Evolutionary conservation across 2,329 filamentous ascomycete genomes (phyloP).

Genomic region (Ascosphaera pollenicola): DNA sequence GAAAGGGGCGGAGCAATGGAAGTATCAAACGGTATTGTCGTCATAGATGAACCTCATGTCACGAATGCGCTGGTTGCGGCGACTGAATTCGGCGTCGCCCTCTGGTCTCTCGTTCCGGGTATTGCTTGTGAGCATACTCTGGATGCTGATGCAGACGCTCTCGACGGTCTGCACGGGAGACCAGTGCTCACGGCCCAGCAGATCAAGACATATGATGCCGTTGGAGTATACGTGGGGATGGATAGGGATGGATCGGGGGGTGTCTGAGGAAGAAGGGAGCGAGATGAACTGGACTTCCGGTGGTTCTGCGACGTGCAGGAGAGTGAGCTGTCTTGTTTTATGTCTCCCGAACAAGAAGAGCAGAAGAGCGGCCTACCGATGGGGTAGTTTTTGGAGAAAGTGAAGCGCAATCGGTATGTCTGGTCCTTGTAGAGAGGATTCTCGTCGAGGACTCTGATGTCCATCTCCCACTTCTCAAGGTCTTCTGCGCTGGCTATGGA

Average conservation of each 20-base stretch:
- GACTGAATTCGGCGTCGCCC: slow-evolving; percentile 76
- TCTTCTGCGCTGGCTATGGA: slow-evolving; percentile 59
- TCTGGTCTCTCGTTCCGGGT: slow-evolving; percentile 74
- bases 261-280: slow-evolving; percentile 20
- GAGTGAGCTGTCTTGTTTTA: background rate
- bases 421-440: slow-evolving; percentile 75
- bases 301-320: slow-evolving; percentile 39
- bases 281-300: slow-evolving; percentile 82
- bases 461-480: slow-evolving; percentile 76
- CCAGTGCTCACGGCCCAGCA: slow-evolving; percentile 76
- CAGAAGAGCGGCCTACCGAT: slow-evolving; percentile 43
- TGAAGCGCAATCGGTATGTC: slow-evolving; percentile 68
- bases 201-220: slow-evolving; percentile 92
- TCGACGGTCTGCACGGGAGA: slow-evolving; percentile 93
- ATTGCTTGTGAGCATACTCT: slow-evolving; percentile 96
- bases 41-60: slow-evolving; percentile 93
- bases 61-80: slow-evolving; percentile 55
- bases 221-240: slow-evolving; percentile 98
- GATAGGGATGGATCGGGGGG: slow-evolving; percentile 50
- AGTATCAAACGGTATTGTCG: slow-evolving; percentile 52
- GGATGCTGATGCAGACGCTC: slow-evolving; percentile 88
- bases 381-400: slow-evolving; percentile 64
- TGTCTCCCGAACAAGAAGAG: background rate
- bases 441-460: slow-evolving; percentile 70
- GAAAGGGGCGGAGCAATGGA: too few species aligned